Evolutionary conservation across 129 eudicot species (phyloP).

Genomic region (Smallanthus sonchifolius): DNA sequence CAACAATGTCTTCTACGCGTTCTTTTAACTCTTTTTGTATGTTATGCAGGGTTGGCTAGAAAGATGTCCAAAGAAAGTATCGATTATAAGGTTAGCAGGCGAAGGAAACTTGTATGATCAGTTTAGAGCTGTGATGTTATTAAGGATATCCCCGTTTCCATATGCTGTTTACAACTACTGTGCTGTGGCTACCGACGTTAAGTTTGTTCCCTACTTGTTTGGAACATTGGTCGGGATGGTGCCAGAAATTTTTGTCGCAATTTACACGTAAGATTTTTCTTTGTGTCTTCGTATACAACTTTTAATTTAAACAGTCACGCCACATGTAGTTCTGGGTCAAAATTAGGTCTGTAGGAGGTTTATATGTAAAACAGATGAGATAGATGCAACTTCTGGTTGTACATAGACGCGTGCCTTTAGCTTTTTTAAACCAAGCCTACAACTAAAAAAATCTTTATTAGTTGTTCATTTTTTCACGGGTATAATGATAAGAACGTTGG

Average conservation of each 20-base stretch:
- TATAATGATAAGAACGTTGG: constrained; percentile 54
- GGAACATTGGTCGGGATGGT: constrained; percentile 77
- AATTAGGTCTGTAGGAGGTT: no score
- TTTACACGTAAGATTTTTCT: constrained; percentile 62
- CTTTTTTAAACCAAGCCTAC: no score
- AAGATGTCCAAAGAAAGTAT: constrained; percentile 67
- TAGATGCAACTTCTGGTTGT: no score
- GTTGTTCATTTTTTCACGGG: constrained; percentile 34
- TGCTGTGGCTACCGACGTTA: constrained; percentile 84
- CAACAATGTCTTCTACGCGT: background rate
- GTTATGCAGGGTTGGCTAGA: constrained; percentile 57
- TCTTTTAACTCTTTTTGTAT: background rate
- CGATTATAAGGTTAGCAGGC: constrained; percentile 75
- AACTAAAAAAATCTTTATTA: background rate
- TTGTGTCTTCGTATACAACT: no score
- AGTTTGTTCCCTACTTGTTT: constrained; percentile 62
- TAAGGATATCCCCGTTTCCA: constrained; percentile 86
- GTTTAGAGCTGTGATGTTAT: constrained; percentile 60
- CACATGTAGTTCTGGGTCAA: no score
- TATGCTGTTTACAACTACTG: constrained; percentile 64
- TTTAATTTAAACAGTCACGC: no score
- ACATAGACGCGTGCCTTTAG: no score
- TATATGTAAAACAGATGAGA: no score
- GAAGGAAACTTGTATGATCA: constrained; percentile 72
- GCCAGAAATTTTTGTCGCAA: constrained; percentile 72